Base-by-base conservation (phyloP, 768 basidiomycete species). In the Hydnum rufescens region DNA sequence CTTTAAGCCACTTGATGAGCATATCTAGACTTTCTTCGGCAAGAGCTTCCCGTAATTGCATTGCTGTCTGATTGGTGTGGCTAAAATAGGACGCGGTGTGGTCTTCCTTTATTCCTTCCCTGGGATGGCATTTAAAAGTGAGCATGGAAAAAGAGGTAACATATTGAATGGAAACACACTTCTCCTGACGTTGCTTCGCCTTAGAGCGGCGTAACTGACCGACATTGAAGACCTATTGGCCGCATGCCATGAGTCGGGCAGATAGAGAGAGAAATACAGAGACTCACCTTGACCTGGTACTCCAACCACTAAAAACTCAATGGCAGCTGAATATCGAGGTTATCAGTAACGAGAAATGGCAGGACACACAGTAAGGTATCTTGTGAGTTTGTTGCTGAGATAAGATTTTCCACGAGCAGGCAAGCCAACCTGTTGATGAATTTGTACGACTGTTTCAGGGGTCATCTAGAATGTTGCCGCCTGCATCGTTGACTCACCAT, bases 321-420 rank as follows among this genome's bases (percentile, higher is more conserved):
- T 34, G 4, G 29, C 50, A 51, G 49, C 42, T 49, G 4, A 43
- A 59, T 53, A 62, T 29, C 47, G 42, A 55, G 59, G 32, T 25
- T 6, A 26, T 26, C 30, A n/a, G 54, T 50, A 49, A 32, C 57
- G 29, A 4, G 51, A 51, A 16, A 51, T 16, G 30, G 2, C 51
- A 30, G 23, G 19, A 63, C 74, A 57, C 57, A 88, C 93, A 66
- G 86, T 84, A 39, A 99, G 72, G 64, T 99, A 99, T 55, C 92
- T 77, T 82, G 79, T 89, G 56, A 99, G 76, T 68, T 93, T 97
- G 67, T 99, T 99, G 64, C 86, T 90, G 55, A 99, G 76, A 65
- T 96, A 99, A 2, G 92, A 96, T 68, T 99, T 99, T 18, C 95
- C 95, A 54, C 95, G 74, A 2, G 95, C 95, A n/a, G 95, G 95